phyloP scores from a whole-genome alignment of 192 early-diverging fungal species.

The Neocallimastix lanati region DNA sequence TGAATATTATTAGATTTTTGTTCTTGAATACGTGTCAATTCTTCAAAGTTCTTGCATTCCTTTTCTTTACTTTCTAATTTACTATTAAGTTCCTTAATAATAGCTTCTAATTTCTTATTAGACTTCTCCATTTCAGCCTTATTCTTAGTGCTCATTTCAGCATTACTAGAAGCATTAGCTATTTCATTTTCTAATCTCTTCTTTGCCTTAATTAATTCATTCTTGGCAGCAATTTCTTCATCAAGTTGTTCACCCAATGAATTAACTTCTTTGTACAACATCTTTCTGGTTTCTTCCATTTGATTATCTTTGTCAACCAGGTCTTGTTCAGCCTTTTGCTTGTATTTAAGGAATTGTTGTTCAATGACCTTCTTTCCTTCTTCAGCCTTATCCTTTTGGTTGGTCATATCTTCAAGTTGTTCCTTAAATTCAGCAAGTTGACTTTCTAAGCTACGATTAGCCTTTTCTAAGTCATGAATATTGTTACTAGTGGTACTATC shows the following conservation, averaged over 20 bases:
- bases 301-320: slow-evolving; percentile 38
- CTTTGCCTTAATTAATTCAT: slow-evolving; percentile 37
- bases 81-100: slow-evolving; percentile 24
- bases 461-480: slow-evolving; percentile 54
- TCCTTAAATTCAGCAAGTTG: slow-evolving; percentile 34
- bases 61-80: slow-evolving; percentile 44
- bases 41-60: slow-evolving; percentile 41
- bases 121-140: slow-evolving; percentile 48
- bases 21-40: slow-evolving; percentile 49
- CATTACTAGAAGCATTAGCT: slow-evolving; percentile 27
- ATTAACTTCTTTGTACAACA: slow-evolving; percentile 43
- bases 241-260: slow-evolving; percentile 32
- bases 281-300: slow-evolving; percentile 54
- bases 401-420: slow-evolving; percentile 45
- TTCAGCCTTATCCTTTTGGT: slow-evolving; percentile 26
- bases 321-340: slow-evolving; percentile 40
- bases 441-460: slow-evolving; percentile 36
- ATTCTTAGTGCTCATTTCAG: slow-evolving; percentile 37
- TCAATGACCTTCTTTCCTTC: slow-evolving; percentile 35
- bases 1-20: slow-evolving; percentile 44
- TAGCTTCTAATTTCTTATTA: slow-evolving; percentile 30
- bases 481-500: slow-evolving; percentile 31
- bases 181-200: slow-evolving; percentile 42
- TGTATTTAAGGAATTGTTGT: slow-evolving; percentile 46
- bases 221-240: slow-evolving; percentile 24